Evolutionary conservation across 176 grass and related monocot species (phyloP).

Genomic region (Cocos nucifera): DNA sequence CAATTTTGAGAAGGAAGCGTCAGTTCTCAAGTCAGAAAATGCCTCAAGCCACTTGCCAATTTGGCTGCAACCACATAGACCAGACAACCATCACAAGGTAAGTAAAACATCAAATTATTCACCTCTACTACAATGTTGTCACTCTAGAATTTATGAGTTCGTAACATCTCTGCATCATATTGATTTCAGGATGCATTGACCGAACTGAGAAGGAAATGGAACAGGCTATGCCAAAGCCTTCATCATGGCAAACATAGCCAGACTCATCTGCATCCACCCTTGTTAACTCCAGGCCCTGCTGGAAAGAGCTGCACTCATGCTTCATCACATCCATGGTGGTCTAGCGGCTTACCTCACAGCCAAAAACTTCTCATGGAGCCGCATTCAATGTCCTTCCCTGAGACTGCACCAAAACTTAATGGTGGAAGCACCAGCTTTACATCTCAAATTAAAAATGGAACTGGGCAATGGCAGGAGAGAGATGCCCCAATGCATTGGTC

Average conservation of each 20-base stretch:
- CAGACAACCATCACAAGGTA: slow-evolving; percentile 42
- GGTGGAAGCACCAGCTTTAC: background rate
- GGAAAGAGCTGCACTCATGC: background rate
- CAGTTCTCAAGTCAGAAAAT: slow-evolving; percentile 21
- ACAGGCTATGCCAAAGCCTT: slow-evolving; percentile 60
- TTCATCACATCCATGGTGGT: slow-evolving; percentile 37
- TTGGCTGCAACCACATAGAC: slow-evolving; percentile 41
- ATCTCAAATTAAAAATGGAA: background rate
- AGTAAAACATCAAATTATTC: background rate
- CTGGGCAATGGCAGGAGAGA: background rate
- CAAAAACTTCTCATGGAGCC: slow-evolving; percentile 26
- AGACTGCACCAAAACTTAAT: background rate
- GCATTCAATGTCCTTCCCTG: slow-evolving; percentile 9
- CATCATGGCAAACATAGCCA: slow-evolving; percentile 27
- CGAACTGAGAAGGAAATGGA: slow-evolving; percentile 84
- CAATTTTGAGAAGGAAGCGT: slow-evolving; percentile 76
- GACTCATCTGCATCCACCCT: slow-evolving; percentile 23
- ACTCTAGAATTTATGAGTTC: background rate
- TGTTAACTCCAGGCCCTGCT: slow-evolving; percentile 1
- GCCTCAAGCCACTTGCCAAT: slow-evolving; percentile 28
- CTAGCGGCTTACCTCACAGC: slow-evolving; percentile 7
- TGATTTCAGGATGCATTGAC: slow-evolving; percentile 38
- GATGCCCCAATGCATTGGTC: background rate
- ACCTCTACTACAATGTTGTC: no score
- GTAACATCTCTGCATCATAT: background rate